A percentile compares a stretch with the other conserved stretches of the same genome.
Evolutionary conservation across 2,329 filamentous ascomycete genomes (phyloP).

Genomic region (Emmonsia crescens): DNA sequence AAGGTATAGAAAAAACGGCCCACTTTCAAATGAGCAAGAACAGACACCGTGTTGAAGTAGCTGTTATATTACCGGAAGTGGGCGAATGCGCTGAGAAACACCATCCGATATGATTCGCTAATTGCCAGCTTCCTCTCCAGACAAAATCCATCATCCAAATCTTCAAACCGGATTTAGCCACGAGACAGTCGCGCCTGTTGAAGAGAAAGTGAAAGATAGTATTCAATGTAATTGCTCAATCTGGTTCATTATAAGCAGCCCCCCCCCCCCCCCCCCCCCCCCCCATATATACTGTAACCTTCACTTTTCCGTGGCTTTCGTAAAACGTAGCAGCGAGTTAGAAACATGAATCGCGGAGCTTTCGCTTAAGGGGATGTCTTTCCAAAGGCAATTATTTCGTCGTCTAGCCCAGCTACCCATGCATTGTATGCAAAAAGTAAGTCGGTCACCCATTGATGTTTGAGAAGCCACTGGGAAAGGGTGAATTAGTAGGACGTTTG

Average conservation of each 20-base stretch:
- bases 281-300: not conserved
- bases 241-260: no score
- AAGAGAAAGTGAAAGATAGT: not conserved
- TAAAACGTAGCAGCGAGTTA: not conserved
- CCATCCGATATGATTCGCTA: no score
- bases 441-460: not conserved
- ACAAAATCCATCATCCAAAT: no score
- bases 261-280: no score
- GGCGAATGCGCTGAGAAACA: no score
- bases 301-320: not conserved
- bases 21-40: not conserved
- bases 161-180: not conserved
- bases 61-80: not conserved
- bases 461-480: not conserved
- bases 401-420: not conserved
- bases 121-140: no score
- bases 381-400: not conserved
- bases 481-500: not conserved
- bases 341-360: not conserved
- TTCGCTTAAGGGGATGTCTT: not conserved
- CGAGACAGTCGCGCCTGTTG: not conserved
- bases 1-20: not conserved
- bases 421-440: not conserved
- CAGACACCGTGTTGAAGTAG: not conserved
- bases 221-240: not conserved